These are phyloP conservation scores for Boletus reticulatus DNA, from an alignment of 768 basidiomycete genomes.

Conservation along the genomic window DNA sequence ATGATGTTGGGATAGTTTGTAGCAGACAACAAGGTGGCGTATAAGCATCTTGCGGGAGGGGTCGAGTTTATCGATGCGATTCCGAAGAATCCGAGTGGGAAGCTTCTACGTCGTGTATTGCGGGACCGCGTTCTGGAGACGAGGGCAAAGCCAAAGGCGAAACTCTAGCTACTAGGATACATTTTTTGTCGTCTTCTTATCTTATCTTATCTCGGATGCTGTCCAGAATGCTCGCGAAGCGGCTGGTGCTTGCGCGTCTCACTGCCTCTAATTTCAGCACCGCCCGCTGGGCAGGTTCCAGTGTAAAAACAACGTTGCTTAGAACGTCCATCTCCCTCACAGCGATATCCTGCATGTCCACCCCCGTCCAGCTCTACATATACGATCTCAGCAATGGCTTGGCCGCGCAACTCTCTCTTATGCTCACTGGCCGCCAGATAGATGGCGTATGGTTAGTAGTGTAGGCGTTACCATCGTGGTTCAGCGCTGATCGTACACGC, in stretches of 20 bases:
- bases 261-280: background rate
- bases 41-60: conserved; percentile 60
- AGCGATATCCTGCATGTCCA: conserved; percentile 15
- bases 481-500: conserved; percentile 7
- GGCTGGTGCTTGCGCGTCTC: conserved; percentile 17
- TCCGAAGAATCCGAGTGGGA: conserved; percentile 65
- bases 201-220: conserved; percentile 20
- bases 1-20: conserved; percentile 40
- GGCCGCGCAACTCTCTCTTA: conserved; percentile 72
- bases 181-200: background rate
- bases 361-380: conserved; percentile 75
- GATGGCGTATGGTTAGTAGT: conserved; percentile 83
- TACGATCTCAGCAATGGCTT: conserved; percentile 92
- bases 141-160: conserved; percentile 19
- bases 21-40: conserved; percentile 50
- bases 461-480: too few relatives aligned
- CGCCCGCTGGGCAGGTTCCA: background rate
- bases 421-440: conserved; percentile 85
- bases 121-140: conserved; percentile 47
- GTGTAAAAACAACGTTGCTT: background rate
- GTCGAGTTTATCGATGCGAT: conserved; percentile 54
- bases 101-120: conserved; percentile 49
- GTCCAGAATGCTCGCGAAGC: background rate
- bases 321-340: background rate
- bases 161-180: conserved; percentile 11